These are phyloP conservation scores for Trichoderma endophyticum DNA, from an alignment of 2,329 filamentous ascomycete species.

Conservation along the genomic window DNA sequence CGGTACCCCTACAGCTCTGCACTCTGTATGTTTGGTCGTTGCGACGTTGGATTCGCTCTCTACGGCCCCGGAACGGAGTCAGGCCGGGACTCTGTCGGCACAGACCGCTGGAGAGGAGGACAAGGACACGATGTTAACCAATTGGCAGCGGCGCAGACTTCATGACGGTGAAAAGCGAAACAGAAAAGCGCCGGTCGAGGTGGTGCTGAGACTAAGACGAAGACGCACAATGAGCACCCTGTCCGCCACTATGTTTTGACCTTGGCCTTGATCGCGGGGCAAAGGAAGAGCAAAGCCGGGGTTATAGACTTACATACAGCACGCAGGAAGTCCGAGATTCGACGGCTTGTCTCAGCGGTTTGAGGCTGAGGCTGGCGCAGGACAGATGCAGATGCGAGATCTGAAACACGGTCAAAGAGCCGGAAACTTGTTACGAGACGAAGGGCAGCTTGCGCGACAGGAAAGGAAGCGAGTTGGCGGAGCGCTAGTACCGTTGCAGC, in stretches of 20 bases:
- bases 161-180: neutral
- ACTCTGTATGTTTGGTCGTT: neutral
- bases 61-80: neutral
- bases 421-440: neutral
- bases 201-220: neutral
- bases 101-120: neutral
- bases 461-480: constrained; percentile 3
- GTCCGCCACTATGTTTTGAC: neutral
- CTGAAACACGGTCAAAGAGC: neutral
- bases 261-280: constrained; percentile 3
- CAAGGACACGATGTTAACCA: neutral
- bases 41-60: constrained; percentile 1
- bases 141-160: neutral
- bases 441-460: constrained; percentile 12
- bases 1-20: neutral
- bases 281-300: neutral
- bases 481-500: constrained; percentile 6
- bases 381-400: neutral
- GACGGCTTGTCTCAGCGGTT: neutral
- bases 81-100: neutral
- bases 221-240: neutral
- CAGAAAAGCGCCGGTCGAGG: neutral
- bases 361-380: neutral
- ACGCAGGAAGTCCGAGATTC: neutral
- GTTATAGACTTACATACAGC: neutral